Evolutionary conservation across 2,329 filamentous ascomycete genomes (phyloP).

Genomic region (Fusarium virguliforme): DNA sequence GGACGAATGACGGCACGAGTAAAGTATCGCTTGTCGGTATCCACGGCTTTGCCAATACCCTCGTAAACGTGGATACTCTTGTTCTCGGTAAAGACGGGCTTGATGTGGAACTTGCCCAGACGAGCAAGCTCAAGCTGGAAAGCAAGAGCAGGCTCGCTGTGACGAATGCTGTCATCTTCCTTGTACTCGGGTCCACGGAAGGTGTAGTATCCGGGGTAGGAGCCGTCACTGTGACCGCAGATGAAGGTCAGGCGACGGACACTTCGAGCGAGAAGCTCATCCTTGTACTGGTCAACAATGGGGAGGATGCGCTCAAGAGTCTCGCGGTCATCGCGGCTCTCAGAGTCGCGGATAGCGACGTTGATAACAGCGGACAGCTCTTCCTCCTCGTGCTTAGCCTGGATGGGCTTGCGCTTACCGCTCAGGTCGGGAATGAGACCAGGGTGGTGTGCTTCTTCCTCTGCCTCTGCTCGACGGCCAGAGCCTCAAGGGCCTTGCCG

Average conservation of each 20-base stretch:
- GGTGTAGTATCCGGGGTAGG: slow-evolving; percentile 97
- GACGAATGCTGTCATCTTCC: slow-evolving; percentile 96
- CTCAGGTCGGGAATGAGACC: slow-evolving; percentile 81
- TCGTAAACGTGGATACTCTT: slow-evolving; percentile 99
- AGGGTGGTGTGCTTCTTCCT: slow-evolving; percentile 68
- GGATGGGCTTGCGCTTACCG: slow-evolving; percentile 76
- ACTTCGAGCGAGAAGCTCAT: slow-evolving; percentile 84
- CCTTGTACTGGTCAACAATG: slow-evolving; percentile 85
- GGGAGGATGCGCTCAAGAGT: slow-evolving; percentile 81
- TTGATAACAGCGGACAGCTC: slow-evolving; percentile 95
- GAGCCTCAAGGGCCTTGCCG: slow-evolving; percentile 85
- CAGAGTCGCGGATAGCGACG: slow-evolving; percentile 89
- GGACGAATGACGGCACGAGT: slow-evolving; percentile 95
- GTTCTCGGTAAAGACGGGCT: slow-evolving; percentile 98
- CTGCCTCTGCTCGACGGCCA: slow-evolving; percentile 74
- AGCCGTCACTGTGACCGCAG: slow-evolving; percentile 93
- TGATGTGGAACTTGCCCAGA: slow-evolving; percentile 97
- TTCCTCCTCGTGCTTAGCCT: slow-evolving; percentile 61
- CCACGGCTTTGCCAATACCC: slow-evolving; percentile 92
- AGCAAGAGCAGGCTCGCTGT: slow-evolving; percentile 94
- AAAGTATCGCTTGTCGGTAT: slow-evolving; percentile 99
- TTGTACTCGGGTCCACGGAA: slow-evolving; percentile 93
- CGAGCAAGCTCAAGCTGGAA: slow-evolving; percentile 98
- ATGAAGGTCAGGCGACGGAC: slow-evolving; percentile 96
- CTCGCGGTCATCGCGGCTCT: slow-evolving; percentile 86